phyloP scores from a whole-genome alignment of 176 grass and related monocot genomes.

The Oropetium thomaeum region DNA sequence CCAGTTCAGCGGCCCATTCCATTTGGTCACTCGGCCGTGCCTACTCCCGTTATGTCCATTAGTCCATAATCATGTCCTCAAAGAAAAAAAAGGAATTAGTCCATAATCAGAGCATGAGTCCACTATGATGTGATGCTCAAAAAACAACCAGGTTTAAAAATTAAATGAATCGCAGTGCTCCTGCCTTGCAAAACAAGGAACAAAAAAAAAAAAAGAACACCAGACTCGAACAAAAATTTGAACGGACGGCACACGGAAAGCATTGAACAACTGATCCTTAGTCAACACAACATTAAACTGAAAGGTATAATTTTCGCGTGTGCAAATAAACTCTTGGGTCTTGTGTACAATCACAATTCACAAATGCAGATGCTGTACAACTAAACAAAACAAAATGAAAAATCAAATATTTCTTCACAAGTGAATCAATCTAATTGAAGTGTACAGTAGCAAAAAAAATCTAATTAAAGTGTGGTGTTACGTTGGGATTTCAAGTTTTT shows the following conservation, averaged over 20 bases:
- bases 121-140: not conserved
- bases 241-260: not conserved
- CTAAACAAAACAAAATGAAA: constrained; percentile 5
- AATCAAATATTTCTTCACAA: not conserved
- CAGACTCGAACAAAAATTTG: not conserved
- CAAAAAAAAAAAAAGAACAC: too few species aligned
- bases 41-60: not conserved
- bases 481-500: constrained; percentile 32
- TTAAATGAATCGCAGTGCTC: too few species aligned
- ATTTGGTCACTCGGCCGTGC: not conserved
- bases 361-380: not conserved
- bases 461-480: not conserved
- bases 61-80: not conserved
- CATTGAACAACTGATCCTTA: not conserved
- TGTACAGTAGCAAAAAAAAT: too few species aligned
- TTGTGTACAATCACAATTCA: constrained; percentile 6
- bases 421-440: not conserved
- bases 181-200: too few species aligned
- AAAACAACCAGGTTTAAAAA: not conserved
- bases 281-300: not conserved
- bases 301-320: not conserved
- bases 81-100: too few species aligned
- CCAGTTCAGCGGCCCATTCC: not conserved
- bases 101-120: not conserved
- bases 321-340: not conserved